phyloP scores from a whole-genome alignment of 129 eudicot genomes.

The Lactuca saligna region DNA sequence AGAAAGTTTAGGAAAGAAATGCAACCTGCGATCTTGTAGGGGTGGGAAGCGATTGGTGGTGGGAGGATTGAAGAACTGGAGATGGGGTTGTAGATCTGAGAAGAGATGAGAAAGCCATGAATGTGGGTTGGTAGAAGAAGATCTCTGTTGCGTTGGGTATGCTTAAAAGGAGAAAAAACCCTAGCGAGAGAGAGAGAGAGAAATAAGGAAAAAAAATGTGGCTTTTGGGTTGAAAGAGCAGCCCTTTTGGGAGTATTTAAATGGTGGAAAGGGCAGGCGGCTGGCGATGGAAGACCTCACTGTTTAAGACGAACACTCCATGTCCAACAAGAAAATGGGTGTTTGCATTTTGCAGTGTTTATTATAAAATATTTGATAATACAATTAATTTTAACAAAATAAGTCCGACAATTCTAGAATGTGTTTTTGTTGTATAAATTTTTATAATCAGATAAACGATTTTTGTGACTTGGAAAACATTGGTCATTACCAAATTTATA shows the following conservation, averaged over 20 bases:
- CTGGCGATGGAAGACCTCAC: constrained; percentile 11
- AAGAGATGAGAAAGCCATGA: constrained; percentile 57
- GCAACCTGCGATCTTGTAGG: constrained; percentile 35
- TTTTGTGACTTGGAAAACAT: too few species aligned
- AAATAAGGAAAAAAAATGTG: not conserved
- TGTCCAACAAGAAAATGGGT: constrained; percentile 14
- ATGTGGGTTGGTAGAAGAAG: constrained; percentile 22
- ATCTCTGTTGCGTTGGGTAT: not conserved
- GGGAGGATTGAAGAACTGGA: constrained; percentile 22
- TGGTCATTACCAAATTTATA: too few species aligned
- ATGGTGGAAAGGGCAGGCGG: constrained; percentile 24
- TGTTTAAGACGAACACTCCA: constrained; percentile 4
- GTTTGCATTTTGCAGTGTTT: not conserved
- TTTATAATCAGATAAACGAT: too few species aligned
- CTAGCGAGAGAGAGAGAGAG: constrained; percentile 7
- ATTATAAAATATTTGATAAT: not conserved
- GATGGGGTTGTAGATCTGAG: constrained; percentile 46
- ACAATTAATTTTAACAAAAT: too few species aligned
- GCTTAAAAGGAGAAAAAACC: constrained; percentile 17
- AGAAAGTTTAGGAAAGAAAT: not conserved
- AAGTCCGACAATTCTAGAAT: too few species aligned
- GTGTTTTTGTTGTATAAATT: too few species aligned
- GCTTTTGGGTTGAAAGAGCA: constrained; percentile 30
- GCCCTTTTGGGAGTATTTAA: constrained; percentile 11
- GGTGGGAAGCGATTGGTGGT: constrained; percentile 17